These are phyloP conservation scores for Fusarium paranaense DNA, from an alignment of 2,329 filamentous ascomycete genomes.

Conservation along the genomic window DNA sequence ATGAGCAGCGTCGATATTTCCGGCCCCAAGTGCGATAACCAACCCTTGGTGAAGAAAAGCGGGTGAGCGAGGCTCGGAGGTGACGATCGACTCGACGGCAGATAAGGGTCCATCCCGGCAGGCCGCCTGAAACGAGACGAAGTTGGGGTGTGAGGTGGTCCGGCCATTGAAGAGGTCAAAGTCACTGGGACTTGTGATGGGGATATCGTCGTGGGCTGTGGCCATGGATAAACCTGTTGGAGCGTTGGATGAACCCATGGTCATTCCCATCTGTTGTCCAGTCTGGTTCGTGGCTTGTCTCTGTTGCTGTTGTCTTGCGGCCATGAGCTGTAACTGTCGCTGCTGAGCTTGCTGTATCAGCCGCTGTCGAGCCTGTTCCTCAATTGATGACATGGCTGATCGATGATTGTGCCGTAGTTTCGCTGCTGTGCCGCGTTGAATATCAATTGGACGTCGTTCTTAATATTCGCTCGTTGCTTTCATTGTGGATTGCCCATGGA, in stretches of 20 bases:
- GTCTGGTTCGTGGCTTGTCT: neutral
- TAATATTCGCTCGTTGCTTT: neutral
- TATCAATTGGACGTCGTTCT: neutral
- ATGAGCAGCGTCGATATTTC: constrained; percentile 16
- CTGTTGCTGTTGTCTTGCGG: neutral
- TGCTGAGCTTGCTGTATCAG: constrained; percentile 2
- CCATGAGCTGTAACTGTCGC: constrained; percentile 7
- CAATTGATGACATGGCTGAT: neutral
- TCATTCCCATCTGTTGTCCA: neutral
- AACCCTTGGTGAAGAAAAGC: constrained; percentile 26
- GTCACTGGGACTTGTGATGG: constrained; percentile 14
- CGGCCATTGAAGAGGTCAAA: neutral
- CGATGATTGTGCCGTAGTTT: neutral
- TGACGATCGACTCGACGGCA: constrained; percentile 12
- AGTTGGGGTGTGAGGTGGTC: neutral
- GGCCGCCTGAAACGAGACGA: constrained; percentile 17
- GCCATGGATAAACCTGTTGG: neutral
- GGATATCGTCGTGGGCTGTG: constrained; percentile 21
- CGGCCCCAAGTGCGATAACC: constrained; percentile 7
- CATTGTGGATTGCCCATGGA: neutral
- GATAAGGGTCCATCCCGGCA: constrained; percentile 17
- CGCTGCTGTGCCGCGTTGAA: neutral
- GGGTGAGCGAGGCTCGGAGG: constrained; percentile 3
- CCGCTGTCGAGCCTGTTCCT: constrained; percentile 5
- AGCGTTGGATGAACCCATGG: neutral